A percentile compares a stretch with the other conserved stretches of the same genome.
Evolutionary conservation across 2,329 filamentous ascomycete species (phyloP).

Genomic region (Xylariaceae sp.): DNA sequence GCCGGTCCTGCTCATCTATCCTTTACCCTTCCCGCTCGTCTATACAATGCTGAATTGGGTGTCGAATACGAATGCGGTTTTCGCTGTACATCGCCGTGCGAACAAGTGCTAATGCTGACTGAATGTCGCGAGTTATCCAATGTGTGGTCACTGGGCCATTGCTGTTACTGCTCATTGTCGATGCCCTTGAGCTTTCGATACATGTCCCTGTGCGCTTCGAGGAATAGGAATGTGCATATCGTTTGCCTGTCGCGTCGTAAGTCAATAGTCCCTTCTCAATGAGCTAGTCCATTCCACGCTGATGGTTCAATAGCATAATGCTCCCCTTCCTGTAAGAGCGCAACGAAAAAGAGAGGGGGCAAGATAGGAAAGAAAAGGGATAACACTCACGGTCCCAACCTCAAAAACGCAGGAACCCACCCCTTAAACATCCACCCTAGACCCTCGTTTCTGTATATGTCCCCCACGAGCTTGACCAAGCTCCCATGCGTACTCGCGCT

Average conservation of each 20-base stretch:
- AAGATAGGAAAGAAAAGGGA: background rate
- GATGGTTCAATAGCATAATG: too few species aligned
- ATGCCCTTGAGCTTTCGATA: constrained; percentile 56
- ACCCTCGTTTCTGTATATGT: constrained; percentile 69
- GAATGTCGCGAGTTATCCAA: too few species aligned
- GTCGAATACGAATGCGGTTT: background rate
- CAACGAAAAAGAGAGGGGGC: background rate
- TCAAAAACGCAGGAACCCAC: constrained; percentile 74
- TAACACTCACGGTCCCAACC: constrained; percentile 58
- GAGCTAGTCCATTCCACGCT: too few species aligned
- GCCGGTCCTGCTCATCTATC: constrained; percentile 6
- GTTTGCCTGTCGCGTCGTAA: constrained; percentile 57
- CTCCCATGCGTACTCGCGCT: constrained; percentile 53
- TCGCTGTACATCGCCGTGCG: too few species aligned
- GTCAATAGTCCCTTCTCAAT: too few species aligned
- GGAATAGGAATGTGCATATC: constrained; percentile 79
- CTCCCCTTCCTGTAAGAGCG: too few species aligned
- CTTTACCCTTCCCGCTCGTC: constrained; percentile 5
- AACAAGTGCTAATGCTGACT: too few species aligned
- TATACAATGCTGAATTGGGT: constrained; percentile 5
- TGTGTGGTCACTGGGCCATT: background rate
- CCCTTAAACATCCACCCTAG: constrained; percentile 83
- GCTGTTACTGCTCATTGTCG: constrained; percentile 23
- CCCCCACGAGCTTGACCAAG: constrained; percentile 56
- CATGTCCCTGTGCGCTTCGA: constrained; percentile 80